These are phyloP conservation scores for Huntiella omanensis DNA, from an alignment of 2,329 filamentous ascomycete genomes.

Conservation along the genomic window DNA sequence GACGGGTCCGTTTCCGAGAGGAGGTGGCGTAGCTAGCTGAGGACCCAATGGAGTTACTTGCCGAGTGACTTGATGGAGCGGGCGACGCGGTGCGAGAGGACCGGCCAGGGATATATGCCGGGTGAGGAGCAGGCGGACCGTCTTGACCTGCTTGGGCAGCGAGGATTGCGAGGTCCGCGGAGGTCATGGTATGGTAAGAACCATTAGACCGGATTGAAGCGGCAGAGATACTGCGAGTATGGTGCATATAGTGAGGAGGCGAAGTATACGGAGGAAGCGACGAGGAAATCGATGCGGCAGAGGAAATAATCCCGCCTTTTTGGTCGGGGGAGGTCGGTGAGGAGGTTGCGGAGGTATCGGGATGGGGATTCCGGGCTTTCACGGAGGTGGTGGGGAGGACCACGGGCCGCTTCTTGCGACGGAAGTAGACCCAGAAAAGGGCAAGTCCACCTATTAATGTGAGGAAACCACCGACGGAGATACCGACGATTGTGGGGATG, in stretches of 20 bases:
- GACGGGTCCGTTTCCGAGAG: slow-evolving; percentile 16
- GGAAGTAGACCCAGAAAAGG: slow-evolving; percentile 30
- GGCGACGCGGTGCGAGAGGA: slow-evolving; percentile 16
- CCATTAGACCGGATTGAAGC: slow-evolving; percentile 12
- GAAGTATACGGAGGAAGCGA: neutral
- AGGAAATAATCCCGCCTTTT: slow-evolving; percentile 13
- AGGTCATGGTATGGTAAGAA: slow-evolving; percentile 13
- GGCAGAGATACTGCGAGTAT: slow-evolving; percentile 14
- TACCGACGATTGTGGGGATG: slow-evolving; percentile 33
- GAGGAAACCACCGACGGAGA: slow-evolving; percentile 27
- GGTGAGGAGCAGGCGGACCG: slow-evolving; percentile 23
- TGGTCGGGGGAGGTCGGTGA: neutral
- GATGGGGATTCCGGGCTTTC: neutral
- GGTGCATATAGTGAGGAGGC: neutral
- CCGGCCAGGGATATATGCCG: slow-evolving; percentile 26
- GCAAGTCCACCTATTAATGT: slow-evolving; percentile 23
- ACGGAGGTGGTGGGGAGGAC: slow-evolving; percentile 7
- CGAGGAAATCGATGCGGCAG: too few relatives aligned
- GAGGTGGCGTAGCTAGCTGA: slow-evolving; percentile 28
- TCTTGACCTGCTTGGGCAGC: slow-evolving; percentile 1
- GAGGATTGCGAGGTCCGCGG: slow-evolving; percentile 22
- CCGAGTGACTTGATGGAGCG: slow-evolving; percentile 7
- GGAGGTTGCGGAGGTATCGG: neutral
- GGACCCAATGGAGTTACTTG: slow-evolving; percentile 19
- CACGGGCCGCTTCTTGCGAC: slow-evolving; percentile 19